Conservation (phyloP, 805 yeast species). For the Wickerhamiella vanderwaltii region DNA sequence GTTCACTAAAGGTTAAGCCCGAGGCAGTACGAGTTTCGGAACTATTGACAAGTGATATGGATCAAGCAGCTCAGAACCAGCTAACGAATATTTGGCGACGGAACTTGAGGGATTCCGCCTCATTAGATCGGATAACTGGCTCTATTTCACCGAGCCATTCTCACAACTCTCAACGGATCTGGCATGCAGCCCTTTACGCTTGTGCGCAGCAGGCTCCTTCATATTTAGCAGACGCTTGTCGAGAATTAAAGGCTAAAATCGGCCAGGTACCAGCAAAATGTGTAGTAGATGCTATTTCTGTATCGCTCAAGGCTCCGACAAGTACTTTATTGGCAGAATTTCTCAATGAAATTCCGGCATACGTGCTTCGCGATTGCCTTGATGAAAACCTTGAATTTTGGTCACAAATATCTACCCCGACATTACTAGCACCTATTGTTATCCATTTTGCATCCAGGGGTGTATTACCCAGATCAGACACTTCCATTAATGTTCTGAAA, state of each 20-base stretch:
- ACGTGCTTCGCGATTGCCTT: background rate
- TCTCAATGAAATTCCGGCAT: background rate
- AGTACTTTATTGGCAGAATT: background rate
- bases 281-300: background rate
- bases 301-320: background rate
- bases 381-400: background rate
- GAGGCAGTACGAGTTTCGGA: slow-evolving; percentile 3
- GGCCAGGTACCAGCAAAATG: background rate
- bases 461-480: background rate
- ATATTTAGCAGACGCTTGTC: background rate
- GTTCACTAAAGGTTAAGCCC: slow-evolving; percentile 3
- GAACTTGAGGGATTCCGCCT: background rate
- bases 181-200: slow-evolving; percentile 4
- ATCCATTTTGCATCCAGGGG: slow-evolving; percentile 1
- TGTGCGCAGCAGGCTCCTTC: background rate
- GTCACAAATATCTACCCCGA: background rate
- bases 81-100: slow-evolving; percentile 1
- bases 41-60: background rate
- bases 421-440: background rate
- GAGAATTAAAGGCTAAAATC: background rate
- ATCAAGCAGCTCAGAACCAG: slow-evolving; percentile 1
- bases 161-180: background rate
- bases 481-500: background rate
- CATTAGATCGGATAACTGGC: background rate
- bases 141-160: background rate